Base-by-base conservation (phyloP, 75 land plant genomes). In the Adiantum capillusveneris region DNA sequence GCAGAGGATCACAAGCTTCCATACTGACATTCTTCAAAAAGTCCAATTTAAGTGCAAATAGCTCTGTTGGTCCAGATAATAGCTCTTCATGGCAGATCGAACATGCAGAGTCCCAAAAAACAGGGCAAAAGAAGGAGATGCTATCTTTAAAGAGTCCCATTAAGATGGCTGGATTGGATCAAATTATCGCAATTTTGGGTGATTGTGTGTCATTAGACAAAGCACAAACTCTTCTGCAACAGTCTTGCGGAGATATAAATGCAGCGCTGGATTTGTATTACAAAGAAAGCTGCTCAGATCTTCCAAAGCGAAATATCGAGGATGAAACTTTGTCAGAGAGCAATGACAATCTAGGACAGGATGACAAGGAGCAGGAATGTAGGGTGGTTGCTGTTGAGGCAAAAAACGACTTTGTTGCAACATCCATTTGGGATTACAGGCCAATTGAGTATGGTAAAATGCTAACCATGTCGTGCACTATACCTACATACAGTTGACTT, bases 401-500 rank as follows among this genome's bases (percentile, higher is more conserved):
- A 34, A 61, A 26, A 21, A 19, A 59, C 28, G 51, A 56, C 57
- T 56, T 52, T 66, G 71, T 84, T 59, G 68, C 76, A 11, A 46
- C 82, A 22, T 84, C 89, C 18, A 59, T 77, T 20, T 90, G 77
- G 31, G 76, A 74, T 26, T 92, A 92, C 68, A 69, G 53, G 56
- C 94, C 97, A 19, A 57, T 76, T 58, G 82, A 75, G 56, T 82
- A 82, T 83, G 97, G 97, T 92, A 48, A 52, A 68, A 11, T 70
- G 1, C 34, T 45, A 67, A 22, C 50, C n/a, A n/a, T n/a, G n/a
- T n/a, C n/a, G n/a, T n/a, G n/a, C n/a, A n/a, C n/a, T n/a, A n/a
- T n/a, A n/a, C n/a, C n/a, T n/a, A n/a, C n/a, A n/a, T n/a, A n/a
- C n/a, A n/a, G n/a, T n/a, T n/a, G n/a, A n/a, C n/a, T n/a, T n/a